These are phyloP conservation scores for Centaurea solstitialis DNA, from an alignment of 129 eudicot species.

Conservation along the genomic window DNA sequence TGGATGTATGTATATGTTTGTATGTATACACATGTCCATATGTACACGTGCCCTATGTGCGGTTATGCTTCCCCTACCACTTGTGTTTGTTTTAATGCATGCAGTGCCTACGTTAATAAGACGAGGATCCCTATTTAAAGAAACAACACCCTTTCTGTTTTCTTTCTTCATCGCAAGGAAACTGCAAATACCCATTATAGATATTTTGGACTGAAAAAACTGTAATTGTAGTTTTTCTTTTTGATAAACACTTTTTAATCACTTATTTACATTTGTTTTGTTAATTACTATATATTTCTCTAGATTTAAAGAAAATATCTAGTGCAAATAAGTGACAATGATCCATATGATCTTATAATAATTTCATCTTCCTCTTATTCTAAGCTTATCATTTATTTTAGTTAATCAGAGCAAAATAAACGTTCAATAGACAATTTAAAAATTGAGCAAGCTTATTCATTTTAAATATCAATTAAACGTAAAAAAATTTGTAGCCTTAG, in stretches of 20 bases:
- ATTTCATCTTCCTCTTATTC: not conserved
- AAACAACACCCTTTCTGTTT: constrained; percentile 1
- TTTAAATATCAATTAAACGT: too few relatives aligned
- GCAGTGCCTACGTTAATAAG: not conserved
- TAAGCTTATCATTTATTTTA: not conserved
- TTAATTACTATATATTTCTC: not conserved
- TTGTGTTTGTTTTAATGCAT: constrained; percentile 16
- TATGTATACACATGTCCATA: not conserved
- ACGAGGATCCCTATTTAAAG: not conserved
- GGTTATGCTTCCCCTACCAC: constrained; percentile 10
- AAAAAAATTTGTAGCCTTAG: too few relatives aligned
- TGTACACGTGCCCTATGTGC: not conserved
- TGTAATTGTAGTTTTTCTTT: not conserved
- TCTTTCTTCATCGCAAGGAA: not conserved
- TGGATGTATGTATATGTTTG: not conserved
- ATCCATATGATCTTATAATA: not conserved
- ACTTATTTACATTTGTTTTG: not conserved
- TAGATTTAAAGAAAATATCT: not conserved
- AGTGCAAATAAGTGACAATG: too few relatives aligned
- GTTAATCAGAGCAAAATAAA: not conserved
- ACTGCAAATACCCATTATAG: not conserved
- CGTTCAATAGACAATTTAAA: not conserved
- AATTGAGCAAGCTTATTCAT: not conserved
- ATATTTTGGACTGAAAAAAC: not conserved
- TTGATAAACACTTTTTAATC: too few relatives aligned